Base-by-base conservation (phyloP, 176 grass and related monocot species). In the Aegilops speltoides region DNA sequence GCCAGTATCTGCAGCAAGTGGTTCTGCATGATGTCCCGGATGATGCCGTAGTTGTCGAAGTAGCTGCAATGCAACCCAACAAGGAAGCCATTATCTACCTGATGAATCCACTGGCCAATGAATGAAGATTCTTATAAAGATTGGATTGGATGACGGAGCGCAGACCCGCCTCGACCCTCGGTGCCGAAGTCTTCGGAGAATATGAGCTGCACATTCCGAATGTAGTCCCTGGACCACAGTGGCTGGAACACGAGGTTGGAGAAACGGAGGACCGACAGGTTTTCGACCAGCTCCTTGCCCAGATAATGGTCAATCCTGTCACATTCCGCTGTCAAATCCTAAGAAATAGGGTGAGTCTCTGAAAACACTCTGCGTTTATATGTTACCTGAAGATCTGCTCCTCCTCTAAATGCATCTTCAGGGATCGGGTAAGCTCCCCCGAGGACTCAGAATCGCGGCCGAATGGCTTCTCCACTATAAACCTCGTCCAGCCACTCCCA, bases 21-120 rank as follows among this genome's bases (percentile, higher is more conserved):
- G 84, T 98, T 98, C 85, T 98, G 96, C 93, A 98, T 98, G 85
- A 98, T 98, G 86, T 98, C 96, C 22, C 96, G 84, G 79, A 98
- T 95, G 90, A 98, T 95, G 40, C 96, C 96, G 72, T 95, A 98
- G 82, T 82, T 91, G 81, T 98, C 91, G 71, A 98, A 98, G 81
- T 98, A 98, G 40, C 96, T 98, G 90, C 84, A 81, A 93, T 8
- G 14, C 14, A 86, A 83, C 34, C 40, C 14, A 64, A 61, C 71
- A 50, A 75, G 4, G 16, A 23, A 69, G 11, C 28, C 32, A 16
- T 37, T 26, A 83, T 61, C 81, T 57, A 25, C 12, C 29, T 11
- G 8, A 2, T 83, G 34, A 32, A 6, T 15, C 4, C 8, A 5
- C 11, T 37, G 25, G 0, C 41, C 26, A 19, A 26, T 8, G 6